Evolutionary conservation across 371 early-diverging fungal species (phyloP).

Genomic region (Mortierella sp.): DNA sequence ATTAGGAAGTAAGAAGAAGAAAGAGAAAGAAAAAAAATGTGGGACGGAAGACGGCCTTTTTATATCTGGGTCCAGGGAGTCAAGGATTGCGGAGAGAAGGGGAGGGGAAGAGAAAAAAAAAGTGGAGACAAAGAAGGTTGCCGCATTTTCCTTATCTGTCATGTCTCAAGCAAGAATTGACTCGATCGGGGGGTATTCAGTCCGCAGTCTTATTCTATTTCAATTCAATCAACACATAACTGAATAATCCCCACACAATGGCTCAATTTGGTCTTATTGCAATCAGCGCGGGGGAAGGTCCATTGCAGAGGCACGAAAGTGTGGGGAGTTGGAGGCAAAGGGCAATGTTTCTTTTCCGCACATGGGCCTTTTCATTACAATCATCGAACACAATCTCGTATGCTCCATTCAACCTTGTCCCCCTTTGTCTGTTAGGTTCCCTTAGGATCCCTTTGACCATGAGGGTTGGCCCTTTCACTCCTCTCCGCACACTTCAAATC

Average conservation of each 20-base stretch:
- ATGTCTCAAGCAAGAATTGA: not conserved
- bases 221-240: not conserved
- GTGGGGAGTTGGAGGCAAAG: not conserved
- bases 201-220: not conserved
- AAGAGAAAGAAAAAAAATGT: conserved; percentile 13
- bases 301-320: not conserved
- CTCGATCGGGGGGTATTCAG: not conserved
- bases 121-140: conserved; percentile 56
- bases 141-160: conserved; percentile 26
- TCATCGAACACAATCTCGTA: not conserved
- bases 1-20: conserved; percentile 10
- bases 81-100: not conserved
- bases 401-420: not conserved
- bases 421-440: not conserved
- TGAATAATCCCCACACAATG: not conserved
- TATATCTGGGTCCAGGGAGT: conserved; percentile 15
- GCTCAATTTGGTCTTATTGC: no score
- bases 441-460: no score
- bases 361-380: not conserved
- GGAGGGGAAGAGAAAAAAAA: conserved; percentile 31
- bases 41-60: not conserved
- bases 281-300: no score
- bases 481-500: not conserved
- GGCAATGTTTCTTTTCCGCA: not conserved
- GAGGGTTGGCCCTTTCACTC: no score